Evolutionary conservation across 768 basidiomycete species (phyloP), one percentile per base, ranked within the genome.

Genomic region (Leccinum subtestaceum): DNA sequence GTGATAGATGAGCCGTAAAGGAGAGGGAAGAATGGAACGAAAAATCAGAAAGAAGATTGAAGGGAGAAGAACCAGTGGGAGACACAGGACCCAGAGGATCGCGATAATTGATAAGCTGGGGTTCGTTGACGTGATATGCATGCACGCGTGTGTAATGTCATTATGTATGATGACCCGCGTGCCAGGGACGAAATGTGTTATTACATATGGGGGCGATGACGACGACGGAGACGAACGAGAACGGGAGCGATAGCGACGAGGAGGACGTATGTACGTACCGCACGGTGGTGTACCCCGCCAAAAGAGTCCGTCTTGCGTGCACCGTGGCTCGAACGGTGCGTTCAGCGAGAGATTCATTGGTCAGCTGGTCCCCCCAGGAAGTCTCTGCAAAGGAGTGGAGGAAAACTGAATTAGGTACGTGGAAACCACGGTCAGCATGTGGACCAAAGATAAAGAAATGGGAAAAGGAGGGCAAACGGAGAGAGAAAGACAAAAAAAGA

Each of bases 251-350:
- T 43, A n/a, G 40, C 0, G 9, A 49, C 0, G 25, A 6, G 7
- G 11, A 47, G 3, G 21, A 12, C 12, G n/a, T 23, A 23, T 43
- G 46, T 13, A 69, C 70, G 19, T 25, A 85, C 86, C 84, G 75
- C 13, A 86, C 84, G 8, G 83, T 77, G 0, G 87, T 87, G 67
- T 80, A 89, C 2, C 86, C 86, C 4, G 84, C 83, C 75, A 84
- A 73, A 13, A 86, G 71, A 4, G 84, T 88, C 51, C 74, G 72
- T 29, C 72, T 78, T 0, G 85, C 86, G 54, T 87, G 87, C 3
- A 80, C 77, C 0, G 83, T 81, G 4, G 86, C 86, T 36, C 86
- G 78, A 9, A 89, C 69, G 2, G 83, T 83, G 17, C 86, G 79
- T 65, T 89, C 86, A 4, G 77, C 77, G 6, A 85, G 66, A 29